Conservation (phyloP, 805 yeast species). For the Ogataea nonfermentans region DNA sequence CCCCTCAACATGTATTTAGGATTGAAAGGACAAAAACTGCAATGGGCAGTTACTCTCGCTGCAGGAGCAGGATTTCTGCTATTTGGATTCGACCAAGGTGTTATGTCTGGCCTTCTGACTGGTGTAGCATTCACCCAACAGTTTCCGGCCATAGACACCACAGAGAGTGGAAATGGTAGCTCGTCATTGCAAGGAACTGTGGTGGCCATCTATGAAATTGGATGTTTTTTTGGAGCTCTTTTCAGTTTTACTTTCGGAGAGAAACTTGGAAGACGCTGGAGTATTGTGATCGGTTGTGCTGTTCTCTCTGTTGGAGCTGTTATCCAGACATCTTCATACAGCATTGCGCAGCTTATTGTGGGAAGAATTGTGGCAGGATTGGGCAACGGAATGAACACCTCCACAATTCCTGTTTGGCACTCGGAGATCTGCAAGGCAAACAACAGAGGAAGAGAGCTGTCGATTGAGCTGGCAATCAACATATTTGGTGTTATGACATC, state of each 20-base stretch:
- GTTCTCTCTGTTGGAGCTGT: slow-evolving; percentile 65
- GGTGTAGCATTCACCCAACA: slow-evolving; percentile 61
- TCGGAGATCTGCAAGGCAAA: slow-evolving; percentile 67
- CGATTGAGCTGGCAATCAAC: slow-evolving; percentile 54
- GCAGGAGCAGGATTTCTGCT: slow-evolving; percentile 40
- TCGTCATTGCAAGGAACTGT: slow-evolving; percentile 44
- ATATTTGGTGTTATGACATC: slow-evolving; percentile 69
- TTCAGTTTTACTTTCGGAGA: slow-evolving; percentile 46
- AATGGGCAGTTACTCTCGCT: slow-evolving; percentile 37
- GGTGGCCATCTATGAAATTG: slow-evolving; percentile 47
- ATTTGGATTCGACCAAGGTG: slow-evolving; percentile 74
- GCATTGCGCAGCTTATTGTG: slow-evolving; percentile 47
- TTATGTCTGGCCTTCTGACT: slow-evolving; percentile 55
- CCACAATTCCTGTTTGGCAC: slow-evolving; percentile 70
- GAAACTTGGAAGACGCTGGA: slow-evolving; percentile 52
- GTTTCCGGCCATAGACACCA: slow-evolving; percentile 41
- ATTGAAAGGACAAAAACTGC: slow-evolving; percentile 13
- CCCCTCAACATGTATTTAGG: slow-evolving; percentile 14
- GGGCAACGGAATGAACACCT: slow-evolving; percentile 70
- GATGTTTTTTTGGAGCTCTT: slow-evolving; percentile 45
- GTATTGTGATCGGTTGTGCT: slow-evolving; percentile 51
- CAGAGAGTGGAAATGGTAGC: slow-evolving; percentile 18
- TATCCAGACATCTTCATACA: slow-evolving; percentile 46
- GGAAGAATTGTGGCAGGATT: slow-evolving; percentile 68
- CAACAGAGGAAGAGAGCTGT: slow-evolving; percentile 68